These are phyloP conservation scores for Kuraishia hungarica DNA, from an alignment of 805 yeast genomes.

Conservation along the genomic window DNA sequence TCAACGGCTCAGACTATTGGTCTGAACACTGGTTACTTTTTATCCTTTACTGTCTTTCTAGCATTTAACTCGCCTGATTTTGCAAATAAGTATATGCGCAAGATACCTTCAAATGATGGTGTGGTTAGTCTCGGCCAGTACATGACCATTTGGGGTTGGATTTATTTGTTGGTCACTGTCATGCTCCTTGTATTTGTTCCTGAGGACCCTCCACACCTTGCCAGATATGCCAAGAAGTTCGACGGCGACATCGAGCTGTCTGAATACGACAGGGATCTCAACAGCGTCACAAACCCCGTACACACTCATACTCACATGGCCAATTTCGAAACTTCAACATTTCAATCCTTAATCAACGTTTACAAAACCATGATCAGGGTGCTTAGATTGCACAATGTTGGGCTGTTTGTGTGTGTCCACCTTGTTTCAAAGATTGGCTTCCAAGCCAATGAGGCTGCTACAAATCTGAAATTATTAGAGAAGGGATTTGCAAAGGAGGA, in stretches of 20 bases:
- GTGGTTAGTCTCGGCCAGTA: conserved; percentile 67
- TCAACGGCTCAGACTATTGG: conserved; percentile 98
- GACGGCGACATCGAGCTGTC: conserved; percentile 14
- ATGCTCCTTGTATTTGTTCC: conserved; percentile 49
- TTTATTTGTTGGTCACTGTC: conserved; percentile 60
- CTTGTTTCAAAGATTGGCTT: conserved; percentile 83
- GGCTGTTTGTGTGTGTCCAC: conserved; percentile 64
- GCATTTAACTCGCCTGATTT: conserved; percentile 90
- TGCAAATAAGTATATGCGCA: conserved; percentile 75
- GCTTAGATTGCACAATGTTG: conserved; percentile 62
- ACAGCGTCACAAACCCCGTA: conserved; percentile 7
- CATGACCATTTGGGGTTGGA: conserved; percentile 67
- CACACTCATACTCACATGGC: conserved; percentile 16
- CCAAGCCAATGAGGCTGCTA: conserved; percentile 93
- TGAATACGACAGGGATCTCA: conserved; percentile 12
- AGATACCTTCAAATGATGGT: conserved; percentile 52
- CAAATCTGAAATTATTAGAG: conserved; percentile 83
- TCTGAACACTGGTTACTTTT: conserved; percentile 84
- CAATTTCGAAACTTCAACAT: neutral
- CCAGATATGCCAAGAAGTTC: conserved; percentile 1
- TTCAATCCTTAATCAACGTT: conserved; percentile 18
- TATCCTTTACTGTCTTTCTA: conserved; percentile 83
- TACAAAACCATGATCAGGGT: conserved; percentile 62
- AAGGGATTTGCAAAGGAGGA: conserved; percentile 92
- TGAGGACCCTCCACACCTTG: conserved; percentile 59